Evolutionary conservation across 2,329 filamentous ascomycete species (phyloP).

Genomic region (Diatrype stigma): DNA sequence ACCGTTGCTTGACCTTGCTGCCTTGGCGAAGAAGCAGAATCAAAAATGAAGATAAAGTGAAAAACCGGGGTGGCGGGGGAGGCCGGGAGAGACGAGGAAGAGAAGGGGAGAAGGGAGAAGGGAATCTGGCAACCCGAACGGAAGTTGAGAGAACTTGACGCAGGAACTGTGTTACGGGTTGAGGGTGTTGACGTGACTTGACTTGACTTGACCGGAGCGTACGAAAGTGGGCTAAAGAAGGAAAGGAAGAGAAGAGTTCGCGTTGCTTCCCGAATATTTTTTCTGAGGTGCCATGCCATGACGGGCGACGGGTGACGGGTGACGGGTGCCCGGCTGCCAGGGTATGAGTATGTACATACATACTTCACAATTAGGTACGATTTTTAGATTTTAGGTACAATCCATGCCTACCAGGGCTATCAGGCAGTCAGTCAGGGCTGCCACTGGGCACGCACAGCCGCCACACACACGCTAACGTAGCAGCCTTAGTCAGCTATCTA

Average conservation of each 20-base stretch:
- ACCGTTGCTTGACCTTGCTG: not conserved
- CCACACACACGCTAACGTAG: too few species aligned
- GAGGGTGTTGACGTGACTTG: conserved; percentile 23
- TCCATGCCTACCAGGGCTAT: too few species aligned
- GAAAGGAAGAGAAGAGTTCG: conserved; percentile 7
- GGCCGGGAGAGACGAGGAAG: not conserved
- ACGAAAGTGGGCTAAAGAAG: conserved; percentile 24
- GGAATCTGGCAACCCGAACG: conserved; percentile 8
- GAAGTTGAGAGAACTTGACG: conserved; percentile 24
- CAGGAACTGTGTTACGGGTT: conserved; percentile 17
- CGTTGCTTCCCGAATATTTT: too few species aligned
- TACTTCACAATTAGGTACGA: too few species aligned
- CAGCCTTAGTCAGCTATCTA: too few species aligned
- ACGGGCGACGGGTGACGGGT: too few species aligned
- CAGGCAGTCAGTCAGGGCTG: too few species aligned
- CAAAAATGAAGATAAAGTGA: not conserved
- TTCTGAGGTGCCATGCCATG: too few species aligned
- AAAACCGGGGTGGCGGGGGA: not conserved
- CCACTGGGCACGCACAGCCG: too few species aligned
- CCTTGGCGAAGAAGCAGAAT: not conserved
- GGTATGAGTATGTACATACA: too few species aligned
- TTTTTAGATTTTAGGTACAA: too few species aligned
- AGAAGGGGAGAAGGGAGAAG: not conserved
- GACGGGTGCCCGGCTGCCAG: too few species aligned
- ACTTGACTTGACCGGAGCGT: conserved; percentile 21